Conservation (phyloP, 805 yeast species). For the Pichia insulana region DNA sequence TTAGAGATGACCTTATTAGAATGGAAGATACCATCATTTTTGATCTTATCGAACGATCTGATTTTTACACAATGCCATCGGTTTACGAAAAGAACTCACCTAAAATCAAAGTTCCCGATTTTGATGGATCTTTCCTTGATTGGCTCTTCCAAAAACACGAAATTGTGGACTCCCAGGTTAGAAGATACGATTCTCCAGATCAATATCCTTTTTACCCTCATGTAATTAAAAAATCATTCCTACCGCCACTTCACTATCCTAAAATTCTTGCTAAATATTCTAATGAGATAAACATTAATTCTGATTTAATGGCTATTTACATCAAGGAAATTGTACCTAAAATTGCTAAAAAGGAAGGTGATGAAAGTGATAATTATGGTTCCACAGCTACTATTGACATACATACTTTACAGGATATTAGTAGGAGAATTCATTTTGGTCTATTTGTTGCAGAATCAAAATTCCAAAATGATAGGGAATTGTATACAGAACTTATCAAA, state of each 20-base stretch:
- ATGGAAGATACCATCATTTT: constrained; percentile 97
- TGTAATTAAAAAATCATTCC: constrained; percentile 49
- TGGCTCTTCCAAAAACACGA: constrained; percentile 78
- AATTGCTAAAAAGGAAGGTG: constrained; percentile 56
- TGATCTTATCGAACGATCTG: constrained; percentile 87
- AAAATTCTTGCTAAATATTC: constrained; percentile 66
- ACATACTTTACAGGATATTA: constrained; percentile 77
- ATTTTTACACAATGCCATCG: constrained; percentile 66
- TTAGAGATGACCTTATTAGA: constrained; percentile 74
- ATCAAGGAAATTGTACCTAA: constrained; percentile 67
- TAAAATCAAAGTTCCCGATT: constrained; percentile 48
- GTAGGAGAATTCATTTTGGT: constrained; percentile 93
- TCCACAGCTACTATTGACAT: constrained; percentile 80
- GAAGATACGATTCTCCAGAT: constrained; percentile 92
- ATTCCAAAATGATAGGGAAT: constrained; percentile 57
- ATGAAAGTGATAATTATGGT: constrained; percentile 80
- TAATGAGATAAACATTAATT: constrained; percentile 68
- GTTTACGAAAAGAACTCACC: constrained; percentile 53
- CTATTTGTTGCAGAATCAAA: constrained; percentile 97
- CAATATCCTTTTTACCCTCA: constrained; percentile 84
- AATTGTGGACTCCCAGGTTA: constrained; percentile 62
- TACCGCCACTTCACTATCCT: constrained; percentile 78
- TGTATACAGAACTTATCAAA: constrained; percentile 55
- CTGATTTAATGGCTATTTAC: constrained; percentile 58
- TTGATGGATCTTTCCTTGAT: constrained; percentile 73